These are phyloP conservation scores for Melaleuca quinquenervia DNA, from an alignment of 345 rosid species.

Conservation along the genomic window DNA sequence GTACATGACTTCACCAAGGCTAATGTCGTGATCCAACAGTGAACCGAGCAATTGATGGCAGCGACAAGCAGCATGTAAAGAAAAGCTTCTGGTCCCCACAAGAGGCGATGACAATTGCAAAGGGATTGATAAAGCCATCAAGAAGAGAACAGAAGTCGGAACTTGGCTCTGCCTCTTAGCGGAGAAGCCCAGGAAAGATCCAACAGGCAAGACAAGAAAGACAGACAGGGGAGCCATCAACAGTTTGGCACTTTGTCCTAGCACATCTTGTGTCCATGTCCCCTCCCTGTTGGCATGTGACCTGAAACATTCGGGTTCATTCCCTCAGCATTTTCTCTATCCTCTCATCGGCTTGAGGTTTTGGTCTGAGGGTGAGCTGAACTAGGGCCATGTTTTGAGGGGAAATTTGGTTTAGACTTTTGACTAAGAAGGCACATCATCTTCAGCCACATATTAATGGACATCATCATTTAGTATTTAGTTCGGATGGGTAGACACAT, in stretches of 20 bases:
- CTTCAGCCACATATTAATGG: not conserved
- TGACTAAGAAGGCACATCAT: not conserved
- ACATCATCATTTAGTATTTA: not conserved
- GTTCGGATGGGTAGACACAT: not conserved
- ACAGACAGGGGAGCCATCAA: not conserved
- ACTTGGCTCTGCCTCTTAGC: not conserved
- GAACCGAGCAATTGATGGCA: constrained; percentile 14
- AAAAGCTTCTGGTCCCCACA: constrained; percentile 31
- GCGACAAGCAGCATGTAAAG: constrained; percentile 33
- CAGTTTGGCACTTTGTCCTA: constrained; percentile 25
- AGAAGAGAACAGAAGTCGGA: not conserved
- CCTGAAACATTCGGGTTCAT: not conserved
- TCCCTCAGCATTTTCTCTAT: not conserved
- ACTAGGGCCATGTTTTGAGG: not conserved
- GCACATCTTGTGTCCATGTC: constrained; percentile 48
- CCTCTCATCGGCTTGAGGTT: not conserved
- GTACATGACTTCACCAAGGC: not conserved
- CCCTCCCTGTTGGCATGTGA: constrained; percentile 17
- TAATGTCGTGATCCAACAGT: not conserved
- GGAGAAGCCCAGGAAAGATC: constrained; percentile 1
- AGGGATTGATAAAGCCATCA: not conserved
- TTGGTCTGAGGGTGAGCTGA: not conserved
- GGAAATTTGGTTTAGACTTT: not conserved
- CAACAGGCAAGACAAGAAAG: not conserved
- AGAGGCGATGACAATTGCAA: not conserved